Conservation (phyloP, 148 eudicot genomes). For the Camellia japonica region DNA sequence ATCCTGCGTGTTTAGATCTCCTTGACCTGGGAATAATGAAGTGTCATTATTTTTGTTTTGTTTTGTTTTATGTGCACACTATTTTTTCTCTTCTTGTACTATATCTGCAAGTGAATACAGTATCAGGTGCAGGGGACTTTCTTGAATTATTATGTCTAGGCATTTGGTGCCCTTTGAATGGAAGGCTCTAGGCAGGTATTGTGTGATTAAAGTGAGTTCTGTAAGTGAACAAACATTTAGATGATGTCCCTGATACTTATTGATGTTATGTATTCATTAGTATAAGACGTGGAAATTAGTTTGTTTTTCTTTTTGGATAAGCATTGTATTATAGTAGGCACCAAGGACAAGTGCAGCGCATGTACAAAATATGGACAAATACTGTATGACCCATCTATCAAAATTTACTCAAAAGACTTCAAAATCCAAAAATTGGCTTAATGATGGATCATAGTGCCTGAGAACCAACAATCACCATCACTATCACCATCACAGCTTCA, state of each 20-base stretch:
- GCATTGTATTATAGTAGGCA: no score
- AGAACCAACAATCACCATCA: neutral
- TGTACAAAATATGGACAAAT: no score
- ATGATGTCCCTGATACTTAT: neutral
- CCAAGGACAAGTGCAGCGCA: no score
- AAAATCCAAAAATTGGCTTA: no score
- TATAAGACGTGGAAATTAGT: neutral
- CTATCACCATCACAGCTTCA: no score
- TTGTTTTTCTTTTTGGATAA: no score
- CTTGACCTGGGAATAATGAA: neutral
- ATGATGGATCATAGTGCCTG: no score
- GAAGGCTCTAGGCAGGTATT: neutral
- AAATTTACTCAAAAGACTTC: no score
- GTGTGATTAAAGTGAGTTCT: neutral
- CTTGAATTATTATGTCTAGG: neutral
- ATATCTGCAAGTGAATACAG: neutral
- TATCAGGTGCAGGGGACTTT: neutral
- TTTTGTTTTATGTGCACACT: neutral
- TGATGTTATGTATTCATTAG: neutral
- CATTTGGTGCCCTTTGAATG: neutral
- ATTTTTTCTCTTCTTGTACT: neutral
- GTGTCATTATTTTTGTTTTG: neutral
- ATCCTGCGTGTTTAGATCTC: neutral
- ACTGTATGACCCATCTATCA: no score
- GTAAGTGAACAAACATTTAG: no score